Conservation (phyloP, 23 red algal species). For the Agarophyton chilense region DNA sequence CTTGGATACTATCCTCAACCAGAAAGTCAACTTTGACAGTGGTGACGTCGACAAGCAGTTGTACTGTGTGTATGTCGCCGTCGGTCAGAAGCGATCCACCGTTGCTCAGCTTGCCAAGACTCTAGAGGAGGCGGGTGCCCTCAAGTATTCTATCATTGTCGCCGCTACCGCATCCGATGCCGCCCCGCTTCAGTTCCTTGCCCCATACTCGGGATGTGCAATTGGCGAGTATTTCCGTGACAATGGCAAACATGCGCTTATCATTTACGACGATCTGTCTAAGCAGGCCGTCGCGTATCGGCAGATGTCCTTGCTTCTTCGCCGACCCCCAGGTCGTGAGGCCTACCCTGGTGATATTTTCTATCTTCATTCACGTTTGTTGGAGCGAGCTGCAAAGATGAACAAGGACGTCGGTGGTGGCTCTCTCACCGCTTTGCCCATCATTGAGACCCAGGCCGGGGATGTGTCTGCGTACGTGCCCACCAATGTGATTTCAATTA, state of each 20-base stretch:
- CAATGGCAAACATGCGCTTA: constrained; percentile 98
- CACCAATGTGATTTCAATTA: constrained; percentile 99
- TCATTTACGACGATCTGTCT: constrained; percentile 96
- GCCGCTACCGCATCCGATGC: constrained; percentile 98
- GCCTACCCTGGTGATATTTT: constrained; percentile 99
- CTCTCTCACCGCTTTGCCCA: constrained; percentile 94
- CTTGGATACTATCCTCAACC: constrained; percentile 92
- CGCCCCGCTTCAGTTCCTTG: constrained; percentile 94
- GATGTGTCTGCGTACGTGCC: constrained; percentile 99
- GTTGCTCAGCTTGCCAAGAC: constrained; percentile 92
- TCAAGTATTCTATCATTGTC: constrained; percentile 94
- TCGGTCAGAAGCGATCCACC: constrained; percentile 97
- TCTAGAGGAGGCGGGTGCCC: constrained; percentile 85
- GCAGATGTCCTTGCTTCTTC: constrained; percentile 94
- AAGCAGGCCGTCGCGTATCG: constrained; percentile 99
- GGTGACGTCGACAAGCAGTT: constrained; percentile 86
- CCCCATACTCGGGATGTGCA: constrained; percentile 93
- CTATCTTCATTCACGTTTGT: constrained; percentile 95
- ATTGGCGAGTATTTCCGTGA: constrained; percentile 99
- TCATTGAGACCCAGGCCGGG: constrained; percentile 99
- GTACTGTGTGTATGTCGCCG: constrained; percentile 96
- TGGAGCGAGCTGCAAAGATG: constrained; percentile 97
- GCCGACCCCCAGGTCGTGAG: constrained; percentile 96
- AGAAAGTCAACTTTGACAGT: constrained; percentile 72
- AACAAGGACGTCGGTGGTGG: constrained; percentile 88